phyloP scores from a whole-genome alignment of 495 filamentous ascomycete species.

The Massariosphaeria phaeospora region DNA sequence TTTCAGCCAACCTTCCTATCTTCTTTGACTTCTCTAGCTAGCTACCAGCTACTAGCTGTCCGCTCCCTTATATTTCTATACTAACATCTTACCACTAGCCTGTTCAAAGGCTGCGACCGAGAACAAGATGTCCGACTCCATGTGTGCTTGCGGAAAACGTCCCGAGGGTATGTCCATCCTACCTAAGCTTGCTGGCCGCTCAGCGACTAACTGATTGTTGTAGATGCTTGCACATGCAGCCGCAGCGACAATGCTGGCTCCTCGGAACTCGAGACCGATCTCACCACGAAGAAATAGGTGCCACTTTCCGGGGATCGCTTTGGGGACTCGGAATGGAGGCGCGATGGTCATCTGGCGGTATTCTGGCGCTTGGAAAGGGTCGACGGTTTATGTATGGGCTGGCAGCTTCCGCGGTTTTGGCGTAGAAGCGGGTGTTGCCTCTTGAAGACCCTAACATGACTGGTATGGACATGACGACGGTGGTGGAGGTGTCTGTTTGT shows the following conservation, averaged over 20 bases:
- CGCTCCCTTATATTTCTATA: no score
- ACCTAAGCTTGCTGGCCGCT: background rate
- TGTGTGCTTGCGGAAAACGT: constrained; percentile 75
- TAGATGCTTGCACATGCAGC: constrained; percentile 80
- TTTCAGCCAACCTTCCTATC: background rate
- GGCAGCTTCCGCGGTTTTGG: no score
- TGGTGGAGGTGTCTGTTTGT: no score
- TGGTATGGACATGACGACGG: no score
- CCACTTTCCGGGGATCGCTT: background rate
- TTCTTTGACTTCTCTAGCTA: background rate
- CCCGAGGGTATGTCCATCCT: constrained; percentile 53
- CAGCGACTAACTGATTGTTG: constrained; percentile 17
- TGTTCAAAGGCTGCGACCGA: constrained; percentile 74
- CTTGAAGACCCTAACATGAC: no score
- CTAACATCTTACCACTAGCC: constrained; percentile 26
- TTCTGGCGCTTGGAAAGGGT: no score
- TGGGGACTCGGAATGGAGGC: background rate
- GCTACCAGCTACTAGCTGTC: no score
- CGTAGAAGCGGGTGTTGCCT: no score
- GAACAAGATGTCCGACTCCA: constrained; percentile 62
- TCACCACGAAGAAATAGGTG: constrained; percentile 60
- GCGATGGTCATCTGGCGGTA: no score
- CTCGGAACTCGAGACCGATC: constrained; percentile 67
- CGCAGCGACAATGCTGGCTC: constrained; percentile 56
- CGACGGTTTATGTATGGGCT: no score